Evolutionary conservation across 331 rosid genomes (phyloP), one percentile per base, ranked within the genome.

Genomic region (Arachis monticola): DNA sequence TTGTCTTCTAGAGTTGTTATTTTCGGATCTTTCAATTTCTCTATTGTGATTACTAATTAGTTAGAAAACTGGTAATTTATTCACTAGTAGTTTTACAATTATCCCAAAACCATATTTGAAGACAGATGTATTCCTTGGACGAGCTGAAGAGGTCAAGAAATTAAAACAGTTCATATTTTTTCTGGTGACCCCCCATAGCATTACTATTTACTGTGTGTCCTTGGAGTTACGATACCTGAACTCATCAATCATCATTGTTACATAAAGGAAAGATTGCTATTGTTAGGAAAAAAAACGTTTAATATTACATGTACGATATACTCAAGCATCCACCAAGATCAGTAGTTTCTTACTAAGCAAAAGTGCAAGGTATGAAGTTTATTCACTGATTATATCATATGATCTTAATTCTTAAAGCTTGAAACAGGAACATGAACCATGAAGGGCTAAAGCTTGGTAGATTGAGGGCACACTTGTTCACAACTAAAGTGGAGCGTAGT

Each of bases 1-100:
- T 93, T 70, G 98, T 90, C 81, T 93, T 93, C 72, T 93, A 77
- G 73, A 85, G 82, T 47, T 60, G 62, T 83, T 46, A 6, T 52
- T 30, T 69, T 30, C 11, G 31, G 60, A 74, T 64, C 66, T 70
- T 61, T 46, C 30, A 44, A 44, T 56, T 73, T 73, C 56, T 50
- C 77, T 40, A 35, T 32, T 47, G 31, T 50, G 51, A 44, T 69
- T 14, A 64, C 31, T 50, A 44, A 44, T 69, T 14, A 64, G 72
- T 72, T 75, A 56, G 31, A 78, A 78, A 78, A 32, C 38, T 32
- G 56, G 53, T 78, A 50, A 42, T 60, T 31, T 14, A 5, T 63
- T 51, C 50, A 48, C 38, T 57, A 61, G 1, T 22, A 41, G 73
- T 73, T 68, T 77, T 41, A 11, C 10, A 9, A 55, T 78, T 69